phyloP scores from a whole-genome alignment of 805 yeast genomes.

The Wickerhamiella vanderwaltii region DNA sequence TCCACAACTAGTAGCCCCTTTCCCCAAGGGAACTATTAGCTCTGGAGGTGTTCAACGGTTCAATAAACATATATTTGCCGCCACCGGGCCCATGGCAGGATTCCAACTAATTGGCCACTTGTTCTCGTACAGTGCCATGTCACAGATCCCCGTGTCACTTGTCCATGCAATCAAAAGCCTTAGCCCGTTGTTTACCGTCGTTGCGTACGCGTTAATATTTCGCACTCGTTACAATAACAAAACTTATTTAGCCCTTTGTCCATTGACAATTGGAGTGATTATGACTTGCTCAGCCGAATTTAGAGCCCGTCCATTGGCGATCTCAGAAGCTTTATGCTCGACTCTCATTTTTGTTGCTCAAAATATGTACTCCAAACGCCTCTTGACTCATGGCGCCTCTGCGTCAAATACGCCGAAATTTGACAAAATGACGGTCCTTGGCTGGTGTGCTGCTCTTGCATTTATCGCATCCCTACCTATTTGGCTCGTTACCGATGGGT shows the following conservation, averaged over 20 bases:
- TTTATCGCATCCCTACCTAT: conserved; percentile 59
- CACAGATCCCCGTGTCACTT: conserved; percentile 81
- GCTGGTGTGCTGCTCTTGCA: conserved; percentile 69
- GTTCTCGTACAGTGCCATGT: conserved; percentile 83
- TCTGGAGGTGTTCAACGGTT: conserved; percentile 19
- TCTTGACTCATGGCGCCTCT: conserved; percentile 39
- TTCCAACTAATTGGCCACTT: conserved; percentile 91
- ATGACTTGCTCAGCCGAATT: conserved; percentile 38
- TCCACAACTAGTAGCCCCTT: conserved; percentile 20
- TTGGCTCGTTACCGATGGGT: conserved; percentile 52
- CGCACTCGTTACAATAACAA: conserved; percentile 42
- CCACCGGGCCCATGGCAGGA: conserved; percentile 83
- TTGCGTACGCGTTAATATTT: conserved; percentile 56
- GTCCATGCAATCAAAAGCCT: conserved; percentile 91
- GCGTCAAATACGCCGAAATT: conserved; percentile 33
- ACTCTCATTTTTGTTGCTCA: conserved; percentile 71
- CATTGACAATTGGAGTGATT: conserved; percentile 77
- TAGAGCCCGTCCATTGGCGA: conserved; percentile 43
- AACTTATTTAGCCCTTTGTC: conserved; percentile 70
- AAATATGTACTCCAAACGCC: conserved; percentile 74
- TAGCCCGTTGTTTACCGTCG: conserved; percentile 79
- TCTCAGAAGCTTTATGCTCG: conserved; percentile 54
- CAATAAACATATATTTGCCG: conserved; percentile 21
- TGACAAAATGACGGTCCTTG: conserved; percentile 68
- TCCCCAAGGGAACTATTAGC: conserved; percentile 28